phyloP scores from a whole-genome alignment of 2,329 filamentous ascomycete species.

The Sordariomycetes sp. region DNA sequence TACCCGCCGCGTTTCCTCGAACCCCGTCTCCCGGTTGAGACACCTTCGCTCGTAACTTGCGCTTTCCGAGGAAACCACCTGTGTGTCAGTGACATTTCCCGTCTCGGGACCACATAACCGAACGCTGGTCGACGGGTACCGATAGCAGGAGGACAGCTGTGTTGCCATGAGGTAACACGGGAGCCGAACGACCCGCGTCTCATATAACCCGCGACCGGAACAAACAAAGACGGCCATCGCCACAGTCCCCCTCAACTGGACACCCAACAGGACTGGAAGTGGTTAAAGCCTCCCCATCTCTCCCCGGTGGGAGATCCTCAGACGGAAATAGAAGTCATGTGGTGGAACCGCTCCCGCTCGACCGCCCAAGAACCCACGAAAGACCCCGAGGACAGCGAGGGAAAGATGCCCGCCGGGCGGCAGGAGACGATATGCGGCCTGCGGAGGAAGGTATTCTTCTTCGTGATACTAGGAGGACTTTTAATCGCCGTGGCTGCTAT shows the following conservation, averaged over 20 bases:
- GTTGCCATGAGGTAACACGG: not conserved
- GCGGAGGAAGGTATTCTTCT: slow-evolving; percentile 11
- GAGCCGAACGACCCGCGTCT: not conserved
- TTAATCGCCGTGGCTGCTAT: slow-evolving; percentile 11
- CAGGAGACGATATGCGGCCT: slow-evolving; percentile 12
- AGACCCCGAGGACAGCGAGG: not conserved
- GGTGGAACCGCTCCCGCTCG: not conserved
- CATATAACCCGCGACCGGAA: not conserved
- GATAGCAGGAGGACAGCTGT: not conserved
- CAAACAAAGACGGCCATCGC: not conserved
- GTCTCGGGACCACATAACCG: not conserved
- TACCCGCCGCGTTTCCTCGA: too few relatives aligned
- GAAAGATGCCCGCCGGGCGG: not conserved
- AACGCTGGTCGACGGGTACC: not conserved
- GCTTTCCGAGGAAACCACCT: not conserved
- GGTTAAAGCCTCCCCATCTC: not conserved
- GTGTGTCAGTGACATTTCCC: not conserved
- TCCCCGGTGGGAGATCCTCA: not conserved
- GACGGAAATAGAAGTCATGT: not conserved
- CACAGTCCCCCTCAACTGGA: not conserved
- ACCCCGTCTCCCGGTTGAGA: not conserved
- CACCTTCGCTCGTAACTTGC: not conserved
- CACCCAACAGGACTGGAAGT: not conserved
- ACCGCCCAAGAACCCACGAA: not conserved
- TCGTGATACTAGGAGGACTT: slow-evolving; percentile 10